Percentiles rank a stretch among this genome's conserved stretches.
phyloP scores from a whole-genome alignment of 169 alveolate genomes.

The Plasmodium chabaudi region DNA sequence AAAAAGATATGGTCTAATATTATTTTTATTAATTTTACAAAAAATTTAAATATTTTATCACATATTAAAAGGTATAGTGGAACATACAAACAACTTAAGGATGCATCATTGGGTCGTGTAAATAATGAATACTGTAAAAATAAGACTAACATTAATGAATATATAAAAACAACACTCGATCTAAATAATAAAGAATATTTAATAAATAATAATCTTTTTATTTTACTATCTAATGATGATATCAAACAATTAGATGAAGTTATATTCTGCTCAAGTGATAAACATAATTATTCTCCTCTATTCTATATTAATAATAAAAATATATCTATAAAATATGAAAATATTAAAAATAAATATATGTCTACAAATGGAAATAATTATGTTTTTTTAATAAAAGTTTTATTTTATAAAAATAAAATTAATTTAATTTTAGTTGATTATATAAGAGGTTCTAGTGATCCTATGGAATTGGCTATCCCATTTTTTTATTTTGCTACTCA shows the following conservation, averaged over 20 bases:
- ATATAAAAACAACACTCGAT: conserved; percentile 33
- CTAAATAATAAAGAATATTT: conserved; percentile 49
- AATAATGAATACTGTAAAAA: not conserved
- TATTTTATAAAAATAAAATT: conserved; percentile 25
- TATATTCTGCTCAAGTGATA: conserved; percentile 14
- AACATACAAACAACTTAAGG: conserved; percentile 31
- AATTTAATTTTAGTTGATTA: conserved; percentile 41
- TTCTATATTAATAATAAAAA: conserved; percentile 17
- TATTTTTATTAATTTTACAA: conserved; percentile 31
- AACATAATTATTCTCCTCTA: not conserved
- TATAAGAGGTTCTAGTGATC: conserved; percentile 46
- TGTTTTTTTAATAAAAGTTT: conserved; percentile 49
- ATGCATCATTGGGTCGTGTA: not conserved
- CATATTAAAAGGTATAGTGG: conserved; percentile 62
- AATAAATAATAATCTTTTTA: conserved; percentile 32
- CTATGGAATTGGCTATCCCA: conserved; percentile 59
- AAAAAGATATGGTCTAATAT: conserved; percentile 59
- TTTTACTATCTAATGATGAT: conserved; percentile 57
- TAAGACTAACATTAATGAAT: conserved; percentile 37
- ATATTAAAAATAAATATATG: conserved; percentile 33
- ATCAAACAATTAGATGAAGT: conserved; percentile 26
- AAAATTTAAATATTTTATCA: conserved; percentile 45
- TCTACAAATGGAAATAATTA: conserved; percentile 20
- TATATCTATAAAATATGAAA: conserved; percentile 23
- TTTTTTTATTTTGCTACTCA: conserved; percentile 46